Percentiles rank a stretch among this genome's conserved stretches.
These are phyloP conservation scores for Raphanus sativus DNA, from an alignment of 345 rosid genomes.

Conservation along the genomic window DNA sequence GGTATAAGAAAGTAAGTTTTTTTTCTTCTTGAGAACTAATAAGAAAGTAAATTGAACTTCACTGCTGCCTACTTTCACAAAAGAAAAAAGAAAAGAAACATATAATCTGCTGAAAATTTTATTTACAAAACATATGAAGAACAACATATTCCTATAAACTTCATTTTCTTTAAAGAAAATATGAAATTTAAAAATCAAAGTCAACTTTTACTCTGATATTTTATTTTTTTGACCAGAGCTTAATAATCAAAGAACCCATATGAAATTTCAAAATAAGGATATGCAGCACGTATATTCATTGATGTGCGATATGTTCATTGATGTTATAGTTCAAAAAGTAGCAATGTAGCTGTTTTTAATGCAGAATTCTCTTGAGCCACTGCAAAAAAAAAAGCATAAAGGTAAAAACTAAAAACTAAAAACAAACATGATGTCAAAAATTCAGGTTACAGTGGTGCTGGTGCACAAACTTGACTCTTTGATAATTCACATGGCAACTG, in stretches of 20 bases:
- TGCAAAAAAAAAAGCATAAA: too few relatives aligned
- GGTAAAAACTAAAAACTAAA: background rate
- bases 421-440: slow-evolving; percentile 18
- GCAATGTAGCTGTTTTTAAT: background rate
- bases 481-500: slow-evolving; percentile 29
- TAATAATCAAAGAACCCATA: background rate
- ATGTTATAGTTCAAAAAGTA: background rate
- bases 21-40: too few relatives aligned
- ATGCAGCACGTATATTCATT: too few relatives aligned
- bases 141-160: background rate
- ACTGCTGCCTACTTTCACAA: slow-evolving; percentile 1
- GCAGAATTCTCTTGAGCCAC: background rate
- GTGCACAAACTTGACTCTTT: slow-evolving; percentile 6
- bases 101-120: background rate
- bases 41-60: background rate
- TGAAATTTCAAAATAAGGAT: background rate
- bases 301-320: background rate
- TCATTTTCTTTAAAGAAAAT: background rate
- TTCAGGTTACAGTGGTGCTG: slow-evolving; percentile 19
- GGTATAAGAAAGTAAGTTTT: background rate
- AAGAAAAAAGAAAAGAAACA: background rate
- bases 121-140: background rate
- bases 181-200: background rate
- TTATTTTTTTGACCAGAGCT: background rate
- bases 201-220: background rate